These are phyloP conservation scores for Tuber melanosporum DNA, from an alignment of 495 filamentous ascomycete genomes.

Conservation along the genomic window DNA sequence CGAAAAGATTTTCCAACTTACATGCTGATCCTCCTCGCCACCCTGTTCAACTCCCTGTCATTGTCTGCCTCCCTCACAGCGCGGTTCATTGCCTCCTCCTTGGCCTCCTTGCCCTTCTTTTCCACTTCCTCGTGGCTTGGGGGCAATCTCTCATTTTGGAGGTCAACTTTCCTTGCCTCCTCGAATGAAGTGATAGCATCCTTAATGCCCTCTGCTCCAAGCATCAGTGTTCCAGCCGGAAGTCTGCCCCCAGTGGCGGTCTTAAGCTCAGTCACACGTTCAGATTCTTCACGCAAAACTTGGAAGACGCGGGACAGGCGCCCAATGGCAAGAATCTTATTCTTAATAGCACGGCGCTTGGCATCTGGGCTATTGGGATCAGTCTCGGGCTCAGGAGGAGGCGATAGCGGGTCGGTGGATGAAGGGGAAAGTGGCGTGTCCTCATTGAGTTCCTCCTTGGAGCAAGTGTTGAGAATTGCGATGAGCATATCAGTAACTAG, in stretches of 20 bases:
- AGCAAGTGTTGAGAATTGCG: constrained; percentile 94
- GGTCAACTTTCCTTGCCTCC: constrained; percentile 93
- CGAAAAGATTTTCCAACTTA: constrained; percentile 50
- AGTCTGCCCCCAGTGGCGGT: constrained; percentile 89
- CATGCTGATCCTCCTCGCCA: constrained; percentile 93
- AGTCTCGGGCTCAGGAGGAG: constrained; percentile 50
- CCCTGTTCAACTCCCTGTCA: constrained; percentile 71
- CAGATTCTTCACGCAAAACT: constrained; percentile 93
- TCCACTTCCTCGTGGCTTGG: constrained; percentile 87
- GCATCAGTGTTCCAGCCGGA: constrained; percentile 92
- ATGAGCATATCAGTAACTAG: constrained; percentile 93
- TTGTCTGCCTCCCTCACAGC: constrained; percentile 84
- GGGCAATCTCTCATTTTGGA: constrained; percentile 91
- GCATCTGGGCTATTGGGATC: constrained; percentile 77
- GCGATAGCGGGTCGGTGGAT: constrained; percentile 62
- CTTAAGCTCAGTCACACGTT: constrained; percentile 94
- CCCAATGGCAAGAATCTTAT: constrained; percentile 97
- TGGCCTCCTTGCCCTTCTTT: constrained; percentile 67
- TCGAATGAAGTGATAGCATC: constrained; percentile 97
- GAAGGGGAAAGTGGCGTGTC: constrained; percentile 56
- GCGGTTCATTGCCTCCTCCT: constrained; percentile 72
- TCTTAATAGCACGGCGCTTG: constrained; percentile 94
- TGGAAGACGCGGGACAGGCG: constrained; percentile 97
- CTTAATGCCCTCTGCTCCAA: constrained; percentile 97
- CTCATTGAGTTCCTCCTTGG: constrained; percentile 92